Evolutionary conservation across 768 basidiomycete genomes (phyloP).

Genomic region (Leccinum ochraceum): DNA sequence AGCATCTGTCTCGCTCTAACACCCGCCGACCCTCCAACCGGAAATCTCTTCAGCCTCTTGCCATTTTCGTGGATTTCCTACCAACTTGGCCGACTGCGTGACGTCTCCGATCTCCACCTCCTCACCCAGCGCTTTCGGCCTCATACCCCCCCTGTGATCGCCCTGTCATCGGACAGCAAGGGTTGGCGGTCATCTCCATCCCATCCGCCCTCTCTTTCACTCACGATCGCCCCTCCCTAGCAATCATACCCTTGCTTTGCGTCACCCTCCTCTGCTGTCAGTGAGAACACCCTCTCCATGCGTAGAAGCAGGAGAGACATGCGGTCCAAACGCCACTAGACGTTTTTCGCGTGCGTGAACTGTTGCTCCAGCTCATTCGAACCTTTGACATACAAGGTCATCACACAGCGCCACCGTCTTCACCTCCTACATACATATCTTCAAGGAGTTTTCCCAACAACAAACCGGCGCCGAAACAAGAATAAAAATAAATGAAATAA

Average conservation of each 20-base stretch:
- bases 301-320: conserved; percentile 15
- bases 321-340: conserved; percentile 30
- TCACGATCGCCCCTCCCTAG: conserved; percentile 1
- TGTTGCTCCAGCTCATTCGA: conserved; percentile 14
- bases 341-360: conserved; percentile 31
- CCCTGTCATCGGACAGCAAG: background rate
- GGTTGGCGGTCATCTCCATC: background rate
- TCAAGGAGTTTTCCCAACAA: conserved; percentile 10
- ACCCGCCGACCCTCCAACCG: background rate
- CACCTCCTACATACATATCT: background rate
- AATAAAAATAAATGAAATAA: background rate
- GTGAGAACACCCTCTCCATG: conserved; percentile 8
- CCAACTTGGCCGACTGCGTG: background rate
- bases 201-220: background rate
- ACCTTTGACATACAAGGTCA: conserved; percentile 4
- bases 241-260: background rate
- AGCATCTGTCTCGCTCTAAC: conserved; percentile 1
- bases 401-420: conserved; percentile 5
- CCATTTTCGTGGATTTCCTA: background rate
- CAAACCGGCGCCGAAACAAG: conserved; percentile 8
- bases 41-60: conserved; percentile 2
- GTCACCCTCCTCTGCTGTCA: background rate
- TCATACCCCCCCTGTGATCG: background rate
- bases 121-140: background rate
- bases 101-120: conserved; percentile 6